These are phyloP conservation scores for Camelina laxa DNA, from an alignment of 345 rosid species.

Conservation along the genomic window DNA sequence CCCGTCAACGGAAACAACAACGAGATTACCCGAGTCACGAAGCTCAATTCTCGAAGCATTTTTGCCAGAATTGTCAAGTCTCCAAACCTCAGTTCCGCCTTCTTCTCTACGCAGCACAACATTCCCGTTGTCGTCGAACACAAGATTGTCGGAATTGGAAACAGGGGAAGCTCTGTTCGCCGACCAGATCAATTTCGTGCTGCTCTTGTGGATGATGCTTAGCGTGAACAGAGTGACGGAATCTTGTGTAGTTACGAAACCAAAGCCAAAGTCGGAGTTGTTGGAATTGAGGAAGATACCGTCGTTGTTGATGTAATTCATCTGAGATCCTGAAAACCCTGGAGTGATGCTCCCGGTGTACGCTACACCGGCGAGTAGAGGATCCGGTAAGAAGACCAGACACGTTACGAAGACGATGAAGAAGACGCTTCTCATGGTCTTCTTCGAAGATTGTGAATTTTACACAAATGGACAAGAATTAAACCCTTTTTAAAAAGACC, in stretches of 20 bases:
- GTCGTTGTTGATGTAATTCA: constrained; percentile 64
- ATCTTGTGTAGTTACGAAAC: constrained; percentile 50
- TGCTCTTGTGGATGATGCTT: constrained; percentile 56
- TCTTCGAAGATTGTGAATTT: constrained; percentile 22
- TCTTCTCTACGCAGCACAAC: constrained; percentile 51
- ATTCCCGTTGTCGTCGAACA: constrained; percentile 60
- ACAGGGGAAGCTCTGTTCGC: constrained; percentile 77
- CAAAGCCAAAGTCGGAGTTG: constrained; percentile 64
- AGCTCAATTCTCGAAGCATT: constrained; percentile 70
- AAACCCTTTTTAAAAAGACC: constrained; percentile 9
- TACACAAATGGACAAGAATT: constrained; percentile 8
- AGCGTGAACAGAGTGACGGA: constrained; percentile 60
- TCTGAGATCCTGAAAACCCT: constrained; percentile 64
- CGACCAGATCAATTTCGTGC: constrained; percentile 61
- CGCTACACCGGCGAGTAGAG: constrained; percentile 50
- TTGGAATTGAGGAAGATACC: constrained; percentile 78
- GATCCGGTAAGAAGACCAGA: constrained; percentile 39
- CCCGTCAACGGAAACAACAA: constrained; percentile 53
- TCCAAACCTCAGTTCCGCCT: constrained; percentile 63
- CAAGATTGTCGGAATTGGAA: constrained; percentile 61
- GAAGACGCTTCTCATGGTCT: constrained; percentile 48
- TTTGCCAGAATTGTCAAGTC: constrained; percentile 51
- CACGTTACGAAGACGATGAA: constrained; percentile 40
- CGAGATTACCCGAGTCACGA: constrained; percentile 84
- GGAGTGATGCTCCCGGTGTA: constrained; percentile 49